Percentiles rank a stretch among this genome's conserved stretches.
Conservation (phyloP, 2,329 filamentous ascomycete genomes). For the Aspergillus alliaceus region DNA sequence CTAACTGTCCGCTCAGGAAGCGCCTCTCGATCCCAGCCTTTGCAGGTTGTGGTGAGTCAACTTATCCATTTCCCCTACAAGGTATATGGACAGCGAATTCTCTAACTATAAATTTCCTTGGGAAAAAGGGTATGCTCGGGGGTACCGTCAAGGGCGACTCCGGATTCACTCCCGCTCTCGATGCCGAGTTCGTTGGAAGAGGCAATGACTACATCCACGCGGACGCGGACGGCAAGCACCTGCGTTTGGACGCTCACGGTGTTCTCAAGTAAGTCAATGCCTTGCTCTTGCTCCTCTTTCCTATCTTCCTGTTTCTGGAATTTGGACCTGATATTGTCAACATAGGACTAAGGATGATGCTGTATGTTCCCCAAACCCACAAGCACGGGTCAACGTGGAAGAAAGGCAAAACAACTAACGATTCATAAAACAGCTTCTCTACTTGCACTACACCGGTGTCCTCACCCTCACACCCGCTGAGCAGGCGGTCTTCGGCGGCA, state of each 20-base stretch:
- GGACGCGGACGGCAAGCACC: constrained; percentile 39
- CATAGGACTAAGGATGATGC: constrained; percentile 34
- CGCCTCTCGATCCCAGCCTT: constrained; percentile 32
- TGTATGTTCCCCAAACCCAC: constrained; percentile 20
- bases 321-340: neutral
- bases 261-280: constrained; percentile 40
- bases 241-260: constrained; percentile 43
- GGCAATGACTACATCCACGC: constrained; percentile 46
- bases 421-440: constrained; percentile 29
- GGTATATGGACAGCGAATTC: neutral
- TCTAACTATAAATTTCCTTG: neutral
- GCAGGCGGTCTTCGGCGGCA: constrained; percentile 32
- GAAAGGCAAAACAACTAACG: neutral
- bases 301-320: neutral
- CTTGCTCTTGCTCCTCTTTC: neutral
- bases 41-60: constrained; percentile 39
- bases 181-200: constrained; percentile 37
- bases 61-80: neutral
- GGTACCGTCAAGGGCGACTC: constrained; percentile 38
- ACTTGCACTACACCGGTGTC: constrained; percentile 44
- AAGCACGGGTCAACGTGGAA: neutral
- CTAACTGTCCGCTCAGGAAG: constrained; percentile 29
- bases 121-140: constrained; percentile 36
- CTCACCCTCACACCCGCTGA: constrained; percentile 36
- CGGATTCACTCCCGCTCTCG: constrained; percentile 36